Base-by-base conservation (phyloP, 345 rosid genomes). In the Ceriops decandra region DNA sequence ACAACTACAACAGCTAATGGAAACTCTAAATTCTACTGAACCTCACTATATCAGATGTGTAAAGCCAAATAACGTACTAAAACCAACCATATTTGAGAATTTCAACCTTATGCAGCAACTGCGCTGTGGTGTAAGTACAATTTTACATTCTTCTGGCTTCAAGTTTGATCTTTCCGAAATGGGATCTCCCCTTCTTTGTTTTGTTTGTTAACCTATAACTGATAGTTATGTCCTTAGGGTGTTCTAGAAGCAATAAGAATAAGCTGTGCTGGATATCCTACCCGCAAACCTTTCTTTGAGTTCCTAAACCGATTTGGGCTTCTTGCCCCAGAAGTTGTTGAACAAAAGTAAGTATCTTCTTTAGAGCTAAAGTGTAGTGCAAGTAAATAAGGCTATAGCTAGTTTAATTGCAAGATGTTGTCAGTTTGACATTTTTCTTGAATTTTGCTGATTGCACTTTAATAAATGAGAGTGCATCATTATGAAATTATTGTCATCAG, bases 41-140 rank as follows among this genome's bases (percentile, higher is more conserved):
- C 99, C 99, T 57, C 97, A 95, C 81, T 91, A 95, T 78, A 80
- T 91, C 76, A 84, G 97, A 89, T 95, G 99, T 81, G 96, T 95
- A 66, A 95, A 91, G 83, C 99, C 97, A 57, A 95, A 95, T 74
- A 95, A 95, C 79, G 83, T 72, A 47, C 87, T 95, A 66, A 95
- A 91, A 75, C 97, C 99, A 63, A 90, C 97, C 21, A 52, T 95
- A 76, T 91, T 95, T 79, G 99, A 91, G 84, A 95, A 95, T 82
- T 83, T 79, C 66, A 89, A 95, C 70, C 84, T 95, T 83, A 88
- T 95, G 97, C 97, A 95, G 71, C 97, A 95, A 76, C 72, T 89
- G 62, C 90, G 95, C 1, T 91, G 99, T 75, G 97, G 96, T 69
- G 99, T 95, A 77, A 87, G 99, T 88, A 69, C 28, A 64, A 16